A percentile compares a stretch with the other conserved stretches of the same genome.
Evolutionary conservation across 768 basidiomycete genomes (phyloP).

Genomic region (Boletus tylopilopsis): DNA sequence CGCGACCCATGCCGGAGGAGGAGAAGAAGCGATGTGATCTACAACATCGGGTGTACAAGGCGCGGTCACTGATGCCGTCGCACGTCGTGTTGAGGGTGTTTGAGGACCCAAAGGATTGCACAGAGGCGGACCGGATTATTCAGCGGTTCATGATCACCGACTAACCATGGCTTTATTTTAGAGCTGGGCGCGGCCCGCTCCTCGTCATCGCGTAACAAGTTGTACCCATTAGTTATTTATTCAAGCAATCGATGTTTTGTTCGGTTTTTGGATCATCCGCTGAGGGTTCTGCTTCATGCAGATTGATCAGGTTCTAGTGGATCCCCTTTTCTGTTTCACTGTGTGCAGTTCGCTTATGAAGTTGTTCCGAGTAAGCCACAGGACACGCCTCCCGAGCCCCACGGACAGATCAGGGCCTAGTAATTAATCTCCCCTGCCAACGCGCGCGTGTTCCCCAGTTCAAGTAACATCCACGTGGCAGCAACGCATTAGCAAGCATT

Average conservation of each 20-base stretch:
- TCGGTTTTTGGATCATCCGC: not conserved
- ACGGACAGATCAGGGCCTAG: not conserved
- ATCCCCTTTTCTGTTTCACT: not conserved
- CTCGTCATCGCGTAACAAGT: too few relatives aligned
- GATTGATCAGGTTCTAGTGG: not conserved
- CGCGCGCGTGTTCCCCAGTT: not conserved
- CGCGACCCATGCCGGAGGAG: conserved; percentile 39
- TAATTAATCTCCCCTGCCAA: not conserved
- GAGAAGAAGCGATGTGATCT: conserved; percentile 57
- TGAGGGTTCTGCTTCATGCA: not conserved
- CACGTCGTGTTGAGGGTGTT: conserved; percentile 64
- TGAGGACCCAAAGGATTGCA: conserved; percentile 63
- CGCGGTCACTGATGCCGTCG: conserved; percentile 54
- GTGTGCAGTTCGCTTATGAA: not conserved
- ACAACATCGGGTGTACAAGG: conserved; percentile 62
- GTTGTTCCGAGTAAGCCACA: not conserved
- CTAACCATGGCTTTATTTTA: not conserved
- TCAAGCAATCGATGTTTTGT: too few relatives aligned
- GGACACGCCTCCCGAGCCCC: not conserved
- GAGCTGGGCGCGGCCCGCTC: not conserved
- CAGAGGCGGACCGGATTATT: conserved; percentile 51
- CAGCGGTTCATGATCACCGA: conserved; percentile 4
- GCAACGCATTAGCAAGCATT: not conserved
- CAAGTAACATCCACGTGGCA: not conserved
- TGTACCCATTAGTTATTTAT: too few relatives aligned